phyloP scores from a whole-genome alignment of 2,329 filamentous ascomycete species.

The Zopfia rhizophila region DNA sequence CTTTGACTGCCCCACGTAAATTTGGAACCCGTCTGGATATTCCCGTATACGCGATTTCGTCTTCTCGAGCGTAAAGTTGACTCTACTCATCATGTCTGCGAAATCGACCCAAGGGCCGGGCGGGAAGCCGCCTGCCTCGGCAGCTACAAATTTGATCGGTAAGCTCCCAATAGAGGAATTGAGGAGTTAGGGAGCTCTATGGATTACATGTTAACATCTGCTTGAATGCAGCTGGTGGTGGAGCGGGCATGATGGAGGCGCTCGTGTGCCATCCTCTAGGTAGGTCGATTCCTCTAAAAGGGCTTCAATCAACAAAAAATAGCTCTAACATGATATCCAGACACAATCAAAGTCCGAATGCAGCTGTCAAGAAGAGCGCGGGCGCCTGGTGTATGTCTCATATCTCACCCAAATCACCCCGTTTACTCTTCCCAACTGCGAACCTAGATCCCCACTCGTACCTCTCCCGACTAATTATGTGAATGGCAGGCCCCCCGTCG shows the following conservation, averaged over 20 bases:
- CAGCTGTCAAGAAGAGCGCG: constrained; percentile 90
- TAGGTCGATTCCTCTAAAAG: constrained; percentile 55
- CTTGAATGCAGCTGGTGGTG: constrained; percentile 82
- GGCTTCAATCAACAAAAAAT: not conserved
- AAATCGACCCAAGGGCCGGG: constrained; percentile 66
- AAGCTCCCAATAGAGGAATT: constrained; percentile 44
- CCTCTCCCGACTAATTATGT: constrained; percentile 6
- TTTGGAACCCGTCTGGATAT: constrained; percentile 1
- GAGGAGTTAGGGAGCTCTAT: not conserved
- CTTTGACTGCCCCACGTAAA: not conserved
- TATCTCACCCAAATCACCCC: not conserved
- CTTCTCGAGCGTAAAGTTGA: constrained; percentile 19
- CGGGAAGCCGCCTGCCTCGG: constrained; percentile 82
- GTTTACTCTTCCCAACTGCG: constrained; percentile 14
- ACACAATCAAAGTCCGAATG: constrained; percentile 99
- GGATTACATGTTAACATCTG: constrained; percentile 25
- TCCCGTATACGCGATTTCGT: constrained; percentile 4
- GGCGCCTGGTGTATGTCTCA: constrained; percentile 74
- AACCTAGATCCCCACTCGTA: not conserved
- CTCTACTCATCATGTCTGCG: constrained; percentile 63
- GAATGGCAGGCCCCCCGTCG: constrained; percentile 71
- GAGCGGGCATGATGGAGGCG: constrained; percentile 99
- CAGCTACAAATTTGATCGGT: constrained; percentile 92
- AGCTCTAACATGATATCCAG: constrained; percentile 57
- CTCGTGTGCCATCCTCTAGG: constrained; percentile 93